These are phyloP conservation scores for Phytophthora multivora DNA, from an alignment of 352 stramenopile species.

Conservation along the genomic window DNA sequence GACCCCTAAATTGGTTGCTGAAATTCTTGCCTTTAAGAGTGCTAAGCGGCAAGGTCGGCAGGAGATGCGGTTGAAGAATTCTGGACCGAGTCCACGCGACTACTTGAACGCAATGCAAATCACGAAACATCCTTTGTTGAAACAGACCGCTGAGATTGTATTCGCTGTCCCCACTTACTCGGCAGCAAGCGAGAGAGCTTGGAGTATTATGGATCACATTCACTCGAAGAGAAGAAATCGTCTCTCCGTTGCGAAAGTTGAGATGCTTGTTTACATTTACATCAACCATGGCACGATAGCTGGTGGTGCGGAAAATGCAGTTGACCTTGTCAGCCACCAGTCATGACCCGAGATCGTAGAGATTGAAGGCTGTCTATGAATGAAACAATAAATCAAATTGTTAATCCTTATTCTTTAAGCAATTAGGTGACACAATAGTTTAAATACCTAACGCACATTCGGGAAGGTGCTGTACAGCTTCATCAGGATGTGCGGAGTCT, in stretches of 20 bases:
- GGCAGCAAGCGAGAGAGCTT: background rate
- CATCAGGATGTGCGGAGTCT: no score
- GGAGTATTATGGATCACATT: background rate
- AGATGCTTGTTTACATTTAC: background rate
- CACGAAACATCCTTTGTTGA: background rate
- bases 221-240: background rate
- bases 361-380: background rate
- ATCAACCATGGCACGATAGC: background rate
- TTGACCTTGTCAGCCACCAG: background rate
- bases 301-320: background rate
- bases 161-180: background rate
- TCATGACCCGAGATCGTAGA: background rate
- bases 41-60: background rate
- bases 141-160: background rate
- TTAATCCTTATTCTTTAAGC: no score
- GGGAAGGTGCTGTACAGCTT: no score
- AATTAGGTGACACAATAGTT: no score
- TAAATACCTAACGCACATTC: no score
- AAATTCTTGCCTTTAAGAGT: background rate
- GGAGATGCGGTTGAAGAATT: background rate
- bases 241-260: background rate
- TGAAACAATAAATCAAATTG: no score
- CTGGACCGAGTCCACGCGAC: background rate
- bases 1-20: background rate
- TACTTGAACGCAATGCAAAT: background rate